phyloP scores from a whole-genome alignment of 202 grass and related monocot genomes.

The Panicum hallii region DNA sequence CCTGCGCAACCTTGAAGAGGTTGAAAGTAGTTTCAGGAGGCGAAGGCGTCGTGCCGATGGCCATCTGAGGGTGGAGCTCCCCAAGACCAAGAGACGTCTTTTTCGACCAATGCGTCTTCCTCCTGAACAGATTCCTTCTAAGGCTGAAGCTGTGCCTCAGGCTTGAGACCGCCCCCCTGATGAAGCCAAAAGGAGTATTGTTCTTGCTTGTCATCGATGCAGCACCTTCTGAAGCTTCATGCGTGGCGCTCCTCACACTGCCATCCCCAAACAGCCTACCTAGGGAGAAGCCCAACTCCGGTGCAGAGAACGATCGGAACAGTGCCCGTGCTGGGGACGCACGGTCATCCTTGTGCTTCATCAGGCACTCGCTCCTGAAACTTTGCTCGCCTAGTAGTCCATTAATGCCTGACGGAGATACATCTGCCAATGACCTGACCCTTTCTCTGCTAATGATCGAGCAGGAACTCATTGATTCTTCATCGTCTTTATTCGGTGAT shows the following conservation, averaged over 20 bases:
- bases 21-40: slow-evolving; percentile 19
- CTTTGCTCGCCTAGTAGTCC: slow-evolving; percentile 23
- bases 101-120: slow-evolving; percentile 44
- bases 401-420: background rate
- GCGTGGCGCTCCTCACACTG: slow-evolving; percentile 7
- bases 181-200: slow-evolving; percentile 49
- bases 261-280: slow-evolving; percentile 52
- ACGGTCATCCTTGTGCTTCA: slow-evolving; percentile 24
- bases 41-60: slow-evolving; percentile 20
- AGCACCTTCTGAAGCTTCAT: slow-evolving; percentile 1
- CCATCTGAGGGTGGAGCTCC: slow-evolving; percentile 39
- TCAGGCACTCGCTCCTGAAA: slow-evolving; percentile 35
- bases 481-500: background rate
- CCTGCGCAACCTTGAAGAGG: slow-evolving; percentile 43
- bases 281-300: slow-evolving; percentile 45
- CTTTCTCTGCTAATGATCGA: slow-evolving; percentile 39
- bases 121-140: slow-evolving; percentile 54
- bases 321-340: slow-evolving; percentile 30
- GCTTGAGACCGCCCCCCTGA: slow-evolving; percentile 59
- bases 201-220: background rate
- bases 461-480: slow-evolving; percentile 12
- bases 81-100: slow-evolving; percentile 22
- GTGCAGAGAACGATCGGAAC: slow-evolving; percentile 75
- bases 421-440: slow-evolving; percentile 53
- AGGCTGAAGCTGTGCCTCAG: slow-evolving; percentile 59